Base-by-base conservation (phyloP, 2,329 filamentous ascomycete genomes). In the Cercospora citrullina region DNA sequence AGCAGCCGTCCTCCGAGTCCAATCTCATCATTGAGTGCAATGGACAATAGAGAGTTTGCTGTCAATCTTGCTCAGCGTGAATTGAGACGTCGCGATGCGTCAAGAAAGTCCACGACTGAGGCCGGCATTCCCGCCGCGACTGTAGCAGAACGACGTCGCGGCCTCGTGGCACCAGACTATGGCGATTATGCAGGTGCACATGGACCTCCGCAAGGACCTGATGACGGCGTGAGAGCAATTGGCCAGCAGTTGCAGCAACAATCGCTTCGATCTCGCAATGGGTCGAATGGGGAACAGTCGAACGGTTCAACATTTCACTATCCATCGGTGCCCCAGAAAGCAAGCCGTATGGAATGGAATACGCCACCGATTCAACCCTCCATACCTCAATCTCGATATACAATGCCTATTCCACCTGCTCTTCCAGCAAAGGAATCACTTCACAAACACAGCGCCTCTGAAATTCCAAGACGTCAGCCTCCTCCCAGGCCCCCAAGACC, bases 1-100 rank as follows among this genome's bases (percentile, higher is more conserved):
- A 63, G 51, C 9, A 68, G 66, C 57, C 65, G 58, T 7, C 64
- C 69, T 12, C 48, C 45, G 5, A 68, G 66, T 62, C 65, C 68
- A 3, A 67, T 67, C n/a, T 70, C 73, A 33, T 63, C 76, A 4
- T 80, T 96, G 14, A 88, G 91, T 74, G 90, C 90, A 0, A 85
- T 85, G 1, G 87, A 93, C 66, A 84, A 96, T 70, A 86, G 89
- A 70, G 90, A 94, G 10, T 80, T 96, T 57, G 93, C 93, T 0
- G 89, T 96, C 6, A 87, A 90, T 71, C 79, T 96, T 31, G 92
- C 92, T 0, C 88, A 90, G 70, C 86, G 87, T 65, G 92, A 96
- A 79, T 86, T 93, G 66, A 83, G 81, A 65, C 85, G 91, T 51
- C 84, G 92, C 71, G 89, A 91, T 73, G 87, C 86, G 14, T 84